Evolutionary conservation across 257 asterid species (phyloP).

Genomic region (Prunella vulgaris): DNA sequence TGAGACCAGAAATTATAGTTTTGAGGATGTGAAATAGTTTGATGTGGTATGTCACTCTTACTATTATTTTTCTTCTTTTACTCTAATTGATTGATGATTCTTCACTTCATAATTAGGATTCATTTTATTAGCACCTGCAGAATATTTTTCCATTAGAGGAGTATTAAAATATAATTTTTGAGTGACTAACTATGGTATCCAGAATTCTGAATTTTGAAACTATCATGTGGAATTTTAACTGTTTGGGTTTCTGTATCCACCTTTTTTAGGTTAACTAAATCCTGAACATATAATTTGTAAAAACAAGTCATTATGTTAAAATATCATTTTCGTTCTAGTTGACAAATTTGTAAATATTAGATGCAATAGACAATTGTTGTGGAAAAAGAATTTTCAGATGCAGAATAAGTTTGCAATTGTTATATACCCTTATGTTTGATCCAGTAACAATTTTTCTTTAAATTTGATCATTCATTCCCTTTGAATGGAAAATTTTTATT

Average conservation of each 20-base stretch:
- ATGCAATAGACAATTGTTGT: no score
- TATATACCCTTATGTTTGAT: no score
- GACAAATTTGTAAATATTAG: no score
- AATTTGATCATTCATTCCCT: no score
- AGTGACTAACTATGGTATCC: neutral
- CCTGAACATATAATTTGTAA: neutral
- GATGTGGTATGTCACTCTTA: constrained; percentile 57
- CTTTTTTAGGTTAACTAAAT: neutral
- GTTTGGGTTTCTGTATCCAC: neutral
- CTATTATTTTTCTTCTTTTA: constrained; percentile 10
- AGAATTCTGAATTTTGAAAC: neutral
- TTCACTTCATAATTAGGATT: constrained; percentile 1
- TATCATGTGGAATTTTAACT: neutral
- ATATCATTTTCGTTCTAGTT: no score
- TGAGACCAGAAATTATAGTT: constrained; percentile 89
- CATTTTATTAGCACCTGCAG: neutral
- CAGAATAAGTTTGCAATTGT: no score
- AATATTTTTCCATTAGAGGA: neutral
- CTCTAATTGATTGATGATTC: constrained; percentile 1
- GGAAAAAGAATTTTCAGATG: no score
- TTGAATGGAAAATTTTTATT: no score
- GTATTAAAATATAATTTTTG: neutral
- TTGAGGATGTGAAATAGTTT: constrained; percentile 90
- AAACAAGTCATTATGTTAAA: no score
- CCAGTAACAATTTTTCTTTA: no score